phyloP scores from a whole-genome alignment of 148 eudicot species.

The Simmondsia chinensis region DNA sequence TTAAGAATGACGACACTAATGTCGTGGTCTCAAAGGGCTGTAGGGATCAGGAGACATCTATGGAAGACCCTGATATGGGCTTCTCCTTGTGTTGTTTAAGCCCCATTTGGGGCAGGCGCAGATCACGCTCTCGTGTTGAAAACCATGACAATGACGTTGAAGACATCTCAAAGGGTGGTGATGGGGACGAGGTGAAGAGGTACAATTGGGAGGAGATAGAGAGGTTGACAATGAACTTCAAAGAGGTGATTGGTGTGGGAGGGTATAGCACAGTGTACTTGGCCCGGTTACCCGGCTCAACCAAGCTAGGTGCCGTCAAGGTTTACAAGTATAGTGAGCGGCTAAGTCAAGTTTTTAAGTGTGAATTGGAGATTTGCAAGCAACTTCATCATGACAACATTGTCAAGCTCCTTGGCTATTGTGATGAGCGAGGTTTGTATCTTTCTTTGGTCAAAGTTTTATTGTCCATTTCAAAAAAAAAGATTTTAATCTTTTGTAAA shows the following conservation, averaged over 20 bases:
- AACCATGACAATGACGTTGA: slow-evolving; percentile 13
- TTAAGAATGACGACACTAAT: too few relatives aligned
- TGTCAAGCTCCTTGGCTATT: slow-evolving; percentile 56
- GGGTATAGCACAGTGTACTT: slow-evolving; percentile 77
- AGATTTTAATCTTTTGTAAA: too few relatives aligned
- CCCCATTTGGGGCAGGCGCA: neutral
- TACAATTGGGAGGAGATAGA: slow-evolving; percentile 53
- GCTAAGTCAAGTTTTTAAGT: slow-evolving; percentile 38
- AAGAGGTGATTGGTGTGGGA: slow-evolving; percentile 52
- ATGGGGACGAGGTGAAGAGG: slow-evolving; percentile 20
- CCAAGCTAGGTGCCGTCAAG: slow-evolving; percentile 51
- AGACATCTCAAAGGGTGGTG: too few relatives aligned
- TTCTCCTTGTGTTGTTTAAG: slow-evolving; percentile 20
- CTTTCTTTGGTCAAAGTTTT: neutral
- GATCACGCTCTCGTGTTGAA: neutral
- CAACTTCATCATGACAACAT: slow-evolving; percentile 43
- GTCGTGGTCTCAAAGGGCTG: too few relatives aligned
- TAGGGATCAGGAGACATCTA: too few relatives aligned
- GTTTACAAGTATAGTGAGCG: slow-evolving; percentile 43
- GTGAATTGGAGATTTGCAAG: slow-evolving; percentile 53
- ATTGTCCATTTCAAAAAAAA: neutral
- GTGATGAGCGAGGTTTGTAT: slow-evolving; percentile 52
- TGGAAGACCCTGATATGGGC: too few relatives aligned
- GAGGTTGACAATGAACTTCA: slow-evolving; percentile 28
- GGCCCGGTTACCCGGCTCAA: slow-evolving; percentile 32